Percentiles rank a stretch among this genome's conserved stretches.
These are phyloP conservation scores for Taphrina sp. DNA, from an alignment of 1,139 yeast species.

Conservation along the genomic window DNA sequence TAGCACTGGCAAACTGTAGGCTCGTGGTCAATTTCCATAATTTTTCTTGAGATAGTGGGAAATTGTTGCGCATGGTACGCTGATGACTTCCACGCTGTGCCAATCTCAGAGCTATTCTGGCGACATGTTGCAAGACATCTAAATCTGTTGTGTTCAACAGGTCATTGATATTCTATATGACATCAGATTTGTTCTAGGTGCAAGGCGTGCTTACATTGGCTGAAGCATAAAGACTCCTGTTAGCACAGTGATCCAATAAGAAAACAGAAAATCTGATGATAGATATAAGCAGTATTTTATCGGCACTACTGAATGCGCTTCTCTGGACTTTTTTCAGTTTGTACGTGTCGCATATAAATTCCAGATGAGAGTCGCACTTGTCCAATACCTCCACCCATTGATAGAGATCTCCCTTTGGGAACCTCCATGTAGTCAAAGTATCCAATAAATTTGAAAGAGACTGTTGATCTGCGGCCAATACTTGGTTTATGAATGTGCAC, in stretches of 20 bases:
- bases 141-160: slow-evolving; percentile 61
- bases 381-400: slow-evolving; percentile 78
- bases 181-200: too few species aligned
- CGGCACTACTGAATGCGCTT: slow-evolving; percentile 43
- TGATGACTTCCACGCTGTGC: slow-evolving; percentile 51
- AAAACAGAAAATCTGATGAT: slow-evolving; percentile 62
- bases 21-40: slow-evolving; percentile 31
- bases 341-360: slow-evolving; percentile 55
- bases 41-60: slow-evolving; percentile 33
- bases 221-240: slow-evolving; percentile 58
- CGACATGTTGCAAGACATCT: slow-evolving; percentile 52
- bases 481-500: slow-evolving; percentile 8
- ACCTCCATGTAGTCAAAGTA: slow-evolving; percentile 51
- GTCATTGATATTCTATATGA: slow-evolving; percentile 49
- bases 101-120: slow-evolving; percentile 61
- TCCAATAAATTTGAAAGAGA: slow-evolving; percentile 1
- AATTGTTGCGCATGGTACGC: slow-evolving; percentile 32
- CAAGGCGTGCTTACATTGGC: slow-evolving; percentile 48
- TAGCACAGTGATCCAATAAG: slow-evolving; percentile 67
- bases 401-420: slow-evolving; percentile 69
- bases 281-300: slow-evolving; percentile 52
- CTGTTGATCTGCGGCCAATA: slow-evolving; percentile 13
- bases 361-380: slow-evolving; percentile 68
- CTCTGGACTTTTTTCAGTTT: slow-evolving; percentile 45
- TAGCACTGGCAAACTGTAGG: slow-evolving; percentile 31